These are phyloP conservation scores for Alternaria novae-zelandiae DNA, from an alignment of 2,329 filamentous ascomycete genomes.

Conservation along the genomic window DNA sequence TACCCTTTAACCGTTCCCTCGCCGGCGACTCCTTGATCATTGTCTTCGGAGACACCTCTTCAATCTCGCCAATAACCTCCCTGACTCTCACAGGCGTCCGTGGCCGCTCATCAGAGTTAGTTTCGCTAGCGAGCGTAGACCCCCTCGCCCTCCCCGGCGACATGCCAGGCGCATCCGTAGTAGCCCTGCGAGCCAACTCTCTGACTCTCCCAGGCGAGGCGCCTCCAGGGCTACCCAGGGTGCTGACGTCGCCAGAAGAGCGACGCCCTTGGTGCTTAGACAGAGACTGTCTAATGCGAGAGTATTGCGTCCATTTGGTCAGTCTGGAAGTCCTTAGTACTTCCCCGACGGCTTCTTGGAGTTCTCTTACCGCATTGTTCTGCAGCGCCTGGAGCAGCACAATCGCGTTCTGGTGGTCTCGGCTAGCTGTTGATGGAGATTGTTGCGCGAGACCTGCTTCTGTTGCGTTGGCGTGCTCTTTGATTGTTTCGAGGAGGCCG, in stretches of 20 bases:
- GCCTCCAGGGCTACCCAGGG: constrained; percentile 1
- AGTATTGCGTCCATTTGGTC: constrained; percentile 30
- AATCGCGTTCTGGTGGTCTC: constrained; percentile 46
- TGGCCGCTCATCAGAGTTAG: neutral
- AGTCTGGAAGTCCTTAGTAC: constrained; percentile 26
- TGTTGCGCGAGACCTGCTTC: constrained; percentile 31
- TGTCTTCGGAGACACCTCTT: constrained; percentile 6
- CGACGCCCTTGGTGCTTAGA: constrained; percentile 32
- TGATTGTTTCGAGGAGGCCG: constrained; percentile 40
- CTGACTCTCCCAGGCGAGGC: constrained; percentile 10
- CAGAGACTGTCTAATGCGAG: constrained; percentile 25
- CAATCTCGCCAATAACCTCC: constrained; percentile 5
- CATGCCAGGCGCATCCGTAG: constrained; percentile 4
- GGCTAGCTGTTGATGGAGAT: constrained; percentile 26
- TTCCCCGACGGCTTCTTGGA: constrained; percentile 4
- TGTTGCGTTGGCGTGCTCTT: constrained; percentile 39
- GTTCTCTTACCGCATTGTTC: constrained; percentile 40
- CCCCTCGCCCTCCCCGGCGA: constrained; percentile 4
- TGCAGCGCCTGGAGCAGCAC: constrained; percentile 44
- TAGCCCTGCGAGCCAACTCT: constrained; percentile 10
- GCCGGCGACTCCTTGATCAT: constrained; percentile 8
- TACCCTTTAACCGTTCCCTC: constrained; percentile 13
- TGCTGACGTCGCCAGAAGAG: constrained; percentile 6
- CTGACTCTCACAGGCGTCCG: constrained; percentile 4
- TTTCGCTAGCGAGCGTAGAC: constrained; percentile 1